Evolutionary conservation across 305 asterid genomes (phyloP), one percentile per base, ranked within the genome.

Genomic region (Salvia sclarea): DNA sequence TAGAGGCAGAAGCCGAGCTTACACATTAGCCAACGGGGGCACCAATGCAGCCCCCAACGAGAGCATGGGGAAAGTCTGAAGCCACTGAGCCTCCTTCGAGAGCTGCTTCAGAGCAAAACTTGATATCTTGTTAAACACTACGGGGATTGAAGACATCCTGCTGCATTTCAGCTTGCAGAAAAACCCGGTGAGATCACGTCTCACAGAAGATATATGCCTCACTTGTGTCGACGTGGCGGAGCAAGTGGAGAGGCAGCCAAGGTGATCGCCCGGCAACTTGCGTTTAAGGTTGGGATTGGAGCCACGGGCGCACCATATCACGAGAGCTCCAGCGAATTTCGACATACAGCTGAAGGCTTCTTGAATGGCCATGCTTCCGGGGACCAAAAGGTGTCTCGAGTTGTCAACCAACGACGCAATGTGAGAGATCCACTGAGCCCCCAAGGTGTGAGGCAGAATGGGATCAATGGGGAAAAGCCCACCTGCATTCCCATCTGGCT

Each of bases 1-100:
- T 12, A 68, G 53, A 50, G 38, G 56, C n/a, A 58, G 31, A 53
- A 8, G 50, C 30, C 20, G 66, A 69, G 75, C 96, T 86, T 85
- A 91, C 99, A 84, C 62, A 53, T 88, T 88, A 60, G 86, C 81
- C 62, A 92, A 64, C 16, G 98, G 94, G 4, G 96, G 91, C 47
- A 86, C 86, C 73, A 92, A 58, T 9, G 85, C 88, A 63, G 96
- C 86, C 49, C 96, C 97, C 74, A 95, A 71, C 16, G 95, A 80
- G 44, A 95, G 84, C 53, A 73, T 41, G 4, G 97, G 88, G 71
- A 86, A 77, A 17, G 87, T 79, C 53, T 82, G 89, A 61, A 86
- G 82, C 78, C 80, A 71, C 37, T 80, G 88, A 47, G 86, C 84
- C 78, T 92, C 95, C 75, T 61, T 82, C 43, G 61, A 71, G 33